Base-by-base conservation (phyloP, 2,329 filamentous ascomycete species). In the Trichoderma simmonsii region DNA sequence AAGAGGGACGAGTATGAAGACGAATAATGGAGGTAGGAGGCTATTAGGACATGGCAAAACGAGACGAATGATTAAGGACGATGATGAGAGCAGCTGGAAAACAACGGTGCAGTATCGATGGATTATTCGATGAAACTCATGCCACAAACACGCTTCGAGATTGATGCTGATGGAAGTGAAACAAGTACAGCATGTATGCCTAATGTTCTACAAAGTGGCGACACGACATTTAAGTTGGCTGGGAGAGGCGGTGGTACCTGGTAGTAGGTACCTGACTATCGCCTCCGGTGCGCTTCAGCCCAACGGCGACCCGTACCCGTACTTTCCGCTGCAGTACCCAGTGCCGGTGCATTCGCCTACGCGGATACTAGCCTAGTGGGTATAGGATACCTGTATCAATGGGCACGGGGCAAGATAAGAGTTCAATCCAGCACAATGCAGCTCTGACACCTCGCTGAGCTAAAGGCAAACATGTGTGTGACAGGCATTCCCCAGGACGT, bases 151-250 rank as follows among this genome's bases (percentile, higher is more conserved):
- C 48, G 5, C 24, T 48, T n/a, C 32, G 65, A 32, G 15, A 21
- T 21, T 57, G 34, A 39, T 18, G 24, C 14, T 12, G 24, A 57
- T 30, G 21, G 1, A 30, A 18, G 14, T 8, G 24, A 39, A 12
- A 28, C n/a, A 36, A 36, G 32, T 39, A 7, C 24, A n/a, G 32
- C 26, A 43, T 21, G 34, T 24, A 60, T 48, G 54, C 18, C 8
- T 12, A 61, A 34, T 21, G 65, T n/a, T 34, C 18, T 34, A 26
- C 34, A 14, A 69, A 57, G 66, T 69, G 66, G 66, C 66, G 66
- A 69, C 57, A 61, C n/a, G 28, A 24, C 28, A 24, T 68, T 57
- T 68, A 43, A 68, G 66, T 69, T 69, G 32, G 32, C 54, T 21
- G 26, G 26, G n/a, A 39, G 34, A 59, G 56, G 54, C 65, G 65